These are phyloP conservation scores for Cytospora chrysosperma DNA, from an alignment of 2,329 filamentous ascomycete genomes.

Conservation along the genomic window DNA sequence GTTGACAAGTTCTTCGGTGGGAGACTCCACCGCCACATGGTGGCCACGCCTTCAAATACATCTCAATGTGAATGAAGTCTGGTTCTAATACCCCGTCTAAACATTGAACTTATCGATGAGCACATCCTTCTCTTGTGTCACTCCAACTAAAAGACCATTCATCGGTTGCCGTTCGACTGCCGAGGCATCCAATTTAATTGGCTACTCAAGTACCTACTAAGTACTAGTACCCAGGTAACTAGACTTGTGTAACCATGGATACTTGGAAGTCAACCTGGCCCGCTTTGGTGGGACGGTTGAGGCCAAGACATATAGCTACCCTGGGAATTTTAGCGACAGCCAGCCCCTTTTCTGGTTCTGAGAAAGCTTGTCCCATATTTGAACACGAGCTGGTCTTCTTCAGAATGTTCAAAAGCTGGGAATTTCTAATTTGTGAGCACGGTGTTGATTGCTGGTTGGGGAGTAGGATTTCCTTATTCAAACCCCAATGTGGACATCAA, in stretches of 20 bases:
- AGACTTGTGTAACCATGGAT: too few species aligned
- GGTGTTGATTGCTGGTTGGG: background rate
- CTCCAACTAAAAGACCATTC: background rate
- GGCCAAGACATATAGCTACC: background rate
- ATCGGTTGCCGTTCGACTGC: background rate
- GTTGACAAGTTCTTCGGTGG: background rate
- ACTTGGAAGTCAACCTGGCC: too few species aligned
- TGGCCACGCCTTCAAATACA: background rate
- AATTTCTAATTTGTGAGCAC: background rate
- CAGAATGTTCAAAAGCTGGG: background rate
- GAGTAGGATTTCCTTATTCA: background rate
- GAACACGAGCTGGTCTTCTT: background rate
- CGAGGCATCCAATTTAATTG: background rate
- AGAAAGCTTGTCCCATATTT: background rate
- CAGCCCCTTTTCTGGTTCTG: background rate
- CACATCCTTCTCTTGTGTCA: background rate
- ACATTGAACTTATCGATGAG: background rate
- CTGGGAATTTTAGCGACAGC: background rate
- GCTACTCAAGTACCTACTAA: too few species aligned
- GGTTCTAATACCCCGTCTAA: background rate
- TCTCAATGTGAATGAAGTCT: background rate
- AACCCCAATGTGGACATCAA: background rate
- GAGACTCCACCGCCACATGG: background rate
- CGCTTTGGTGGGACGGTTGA: background rate
- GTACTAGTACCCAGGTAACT: too few species aligned